Percentiles rank a stretch among this genome's conserved stretches.
phyloP scores from a whole-genome alignment of 345 rosid genomes.

The Sapria himalayana region DNA sequence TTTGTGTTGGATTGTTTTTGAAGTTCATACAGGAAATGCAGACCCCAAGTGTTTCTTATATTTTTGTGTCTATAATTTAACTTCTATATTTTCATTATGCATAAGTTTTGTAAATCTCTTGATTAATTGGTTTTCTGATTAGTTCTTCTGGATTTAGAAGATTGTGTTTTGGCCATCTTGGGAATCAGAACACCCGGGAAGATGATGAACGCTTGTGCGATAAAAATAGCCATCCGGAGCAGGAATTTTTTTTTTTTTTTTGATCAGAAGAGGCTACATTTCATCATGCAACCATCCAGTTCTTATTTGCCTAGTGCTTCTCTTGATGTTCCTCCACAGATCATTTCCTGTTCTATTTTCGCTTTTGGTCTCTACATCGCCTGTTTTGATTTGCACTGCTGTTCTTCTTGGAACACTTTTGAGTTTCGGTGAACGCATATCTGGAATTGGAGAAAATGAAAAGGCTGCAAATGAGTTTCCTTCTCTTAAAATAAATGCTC shows the following conservation, averaged over 20 bases:
- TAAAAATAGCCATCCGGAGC: too few relatives aligned
- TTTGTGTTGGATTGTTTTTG: too few relatives aligned
- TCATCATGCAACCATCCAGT: constrained; percentile 61
- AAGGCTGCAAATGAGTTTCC: constrained; percentile 26
- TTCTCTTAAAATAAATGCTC: constrained; percentile 19
- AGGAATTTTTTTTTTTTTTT: constrained; percentile 13
- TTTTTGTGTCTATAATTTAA: too few relatives aligned
- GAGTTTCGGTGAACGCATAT: constrained; percentile 68
- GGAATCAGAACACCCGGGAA: too few relatives aligned
- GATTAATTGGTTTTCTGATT: too few relatives aligned
- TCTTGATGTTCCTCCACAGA: constrained; percentile 41
- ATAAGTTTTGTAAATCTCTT: too few relatives aligned
- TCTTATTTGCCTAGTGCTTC: constrained; percentile 29
- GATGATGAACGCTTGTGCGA: too few relatives aligned
- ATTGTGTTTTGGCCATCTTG: too few relatives aligned
- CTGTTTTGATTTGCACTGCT: constrained; percentile 81
- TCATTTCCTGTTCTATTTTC: constrained; percentile 65
- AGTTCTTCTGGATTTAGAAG: too few relatives aligned
- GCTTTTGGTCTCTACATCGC: constrained; percentile 65
- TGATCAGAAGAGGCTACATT: constrained; percentile 24
- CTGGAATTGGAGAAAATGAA: constrained; percentile 49
- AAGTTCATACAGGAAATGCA: too few relatives aligned
- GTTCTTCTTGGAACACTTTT: constrained; percentile 67
- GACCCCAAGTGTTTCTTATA: too few relatives aligned
- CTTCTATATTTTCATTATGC: too few relatives aligned